A percentile compares a stretch with the other conserved stretches of the same genome.
Evolutionary conservation across 208 protist genomes (phyloP).

Genomic region (Trypanosoma cruzi): DNA sequence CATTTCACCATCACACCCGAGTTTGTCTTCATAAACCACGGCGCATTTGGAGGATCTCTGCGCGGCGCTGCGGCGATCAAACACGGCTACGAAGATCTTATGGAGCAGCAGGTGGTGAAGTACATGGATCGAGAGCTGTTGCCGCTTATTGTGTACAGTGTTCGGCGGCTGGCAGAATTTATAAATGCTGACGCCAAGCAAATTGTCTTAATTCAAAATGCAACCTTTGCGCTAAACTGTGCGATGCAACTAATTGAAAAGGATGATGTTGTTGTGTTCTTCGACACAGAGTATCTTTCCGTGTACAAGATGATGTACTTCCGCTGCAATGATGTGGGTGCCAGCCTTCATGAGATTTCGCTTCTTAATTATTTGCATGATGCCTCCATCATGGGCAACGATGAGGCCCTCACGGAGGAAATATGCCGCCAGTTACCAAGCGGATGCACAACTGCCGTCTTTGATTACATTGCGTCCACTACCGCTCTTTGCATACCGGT

Average conservation of each 20-base stretch:
- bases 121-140: slow-evolving; percentile 90
- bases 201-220: slow-evolving; percentile 90
- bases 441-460: slow-evolving; percentile 71
- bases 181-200: slow-evolving; percentile 71
- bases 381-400: slow-evolving; percentile 61
- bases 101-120: slow-evolving; percentile 82
- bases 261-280: slow-evolving; percentile 76
- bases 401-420: slow-evolving; percentile 54
- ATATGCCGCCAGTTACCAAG: slow-evolving; percentile 65
- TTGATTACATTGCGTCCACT: slow-evolving; percentile 92
- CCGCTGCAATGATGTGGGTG: slow-evolving; percentile 73
- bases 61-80: slow-evolving; percentile 71
- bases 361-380: slow-evolving; percentile 67
- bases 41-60: slow-evolving; percentile 89
- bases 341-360: slow-evolving; percentile 61
- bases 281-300: slow-evolving; percentile 85
- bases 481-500: slow-evolving; percentile 76
- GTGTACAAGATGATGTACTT: slow-evolving; percentile 93
- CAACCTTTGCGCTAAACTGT: slow-evolving; percentile 88
- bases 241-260: slow-evolving; percentile 73
- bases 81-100: slow-evolving; percentile 68
- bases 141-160: slow-evolving; percentile 82
- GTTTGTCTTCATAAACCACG: slow-evolving; percentile 92
- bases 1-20: slow-evolving; percentile 74
- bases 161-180: slow-evolving; percentile 67